These are phyloP conservation scores for Microdochium trichocladiopsis DNA, from an alignment of 2,329 filamentous ascomycete species.

Conservation along the genomic window DNA sequence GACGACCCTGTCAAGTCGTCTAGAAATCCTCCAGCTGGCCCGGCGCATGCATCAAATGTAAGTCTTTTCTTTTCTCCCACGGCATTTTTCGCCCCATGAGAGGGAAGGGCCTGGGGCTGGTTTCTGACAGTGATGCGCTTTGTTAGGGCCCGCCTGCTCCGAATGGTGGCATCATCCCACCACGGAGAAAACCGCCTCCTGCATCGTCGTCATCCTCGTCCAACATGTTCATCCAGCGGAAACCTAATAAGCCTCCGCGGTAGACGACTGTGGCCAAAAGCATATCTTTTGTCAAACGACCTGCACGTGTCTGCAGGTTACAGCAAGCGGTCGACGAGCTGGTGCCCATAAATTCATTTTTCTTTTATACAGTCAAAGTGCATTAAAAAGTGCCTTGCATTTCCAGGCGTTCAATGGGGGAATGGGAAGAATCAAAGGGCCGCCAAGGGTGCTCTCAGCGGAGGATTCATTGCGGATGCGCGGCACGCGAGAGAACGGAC, in stretches of 20 bases:
- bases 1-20: slow-evolving; percentile 4
- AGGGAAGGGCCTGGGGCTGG: too few species aligned
- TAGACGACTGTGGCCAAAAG: not conserved
- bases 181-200: slow-evolving; percentile 8
- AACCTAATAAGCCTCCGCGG: slow-evolving; percentile 5
- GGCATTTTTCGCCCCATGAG: too few species aligned
- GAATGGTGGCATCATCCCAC: not conserved
- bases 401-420: too few species aligned
- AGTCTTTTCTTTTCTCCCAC: slow-evolving; percentile 2
- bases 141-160: slow-evolving; percentile 5
- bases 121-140: slow-evolving; percentile 12
- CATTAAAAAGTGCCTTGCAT: too few species aligned
- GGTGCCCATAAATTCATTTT: too few species aligned
- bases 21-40: slow-evolving; percentile 5
- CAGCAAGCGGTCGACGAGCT: too few species aligned
- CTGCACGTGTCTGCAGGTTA: too few species aligned
- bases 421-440: too few species aligned
- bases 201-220: slow-evolving; percentile 5
- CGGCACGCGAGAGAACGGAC: too few species aligned
- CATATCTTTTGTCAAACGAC: not conserved
- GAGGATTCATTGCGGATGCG: too few species aligned
- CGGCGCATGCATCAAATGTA: slow-evolving; percentile 13
- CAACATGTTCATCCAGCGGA: slow-evolving; percentile 10
- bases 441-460: too few species aligned
- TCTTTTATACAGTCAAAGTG: too few species aligned